Percentiles rank a stretch among this genome's conserved stretches.
These are phyloP conservation scores for Phellopilus nigrolimitatus DNA, from an alignment of 1,284 basidiomycete species.

Conservation along the genomic window DNA sequence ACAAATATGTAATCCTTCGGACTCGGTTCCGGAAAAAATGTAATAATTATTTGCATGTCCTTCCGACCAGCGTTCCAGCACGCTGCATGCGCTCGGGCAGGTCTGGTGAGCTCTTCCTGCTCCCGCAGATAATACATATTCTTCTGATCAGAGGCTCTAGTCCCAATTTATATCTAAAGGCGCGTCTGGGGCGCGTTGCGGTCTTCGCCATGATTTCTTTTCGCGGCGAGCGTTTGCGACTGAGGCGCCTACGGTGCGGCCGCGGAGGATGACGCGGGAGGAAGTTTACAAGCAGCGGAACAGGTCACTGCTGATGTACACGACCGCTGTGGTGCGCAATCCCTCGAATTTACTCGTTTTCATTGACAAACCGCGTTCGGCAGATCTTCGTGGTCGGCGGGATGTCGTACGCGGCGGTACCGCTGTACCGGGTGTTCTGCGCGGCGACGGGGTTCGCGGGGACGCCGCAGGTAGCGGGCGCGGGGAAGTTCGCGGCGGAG, in stretches of 20 bases:
- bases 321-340: conserved; percentile 63
- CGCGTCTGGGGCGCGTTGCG: not conserved
- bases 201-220: conserved; percentile 1
- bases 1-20: not conserved
- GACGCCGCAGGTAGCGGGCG: conserved; percentile 87
- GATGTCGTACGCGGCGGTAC: conserved; percentile 93
- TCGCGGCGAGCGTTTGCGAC: conserved; percentile 7
- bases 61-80: conserved; percentile 9
- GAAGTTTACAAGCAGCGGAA: conserved; percentile 51
- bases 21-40: not conserved
- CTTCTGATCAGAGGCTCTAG: not conserved
- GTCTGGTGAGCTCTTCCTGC: not conserved
- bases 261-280: conserved; percentile 25
- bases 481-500: conserved; percentile 74
- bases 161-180: conserved; percentile 12
- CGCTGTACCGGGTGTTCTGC: conserved; percentile 96
- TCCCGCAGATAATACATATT: not conserved
- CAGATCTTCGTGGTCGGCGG: conserved; percentile 82
- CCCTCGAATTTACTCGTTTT: conserved; percentile 18
- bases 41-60: conserved; percentile 2
- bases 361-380: conserved; percentile 6
- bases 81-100: not conserved
- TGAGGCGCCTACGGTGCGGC: not conserved
- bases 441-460: conserved; percentile 96
- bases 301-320: conserved; percentile 73